Percentiles rank a stretch among this genome's conserved stretches.
phyloP scores from a whole-genome alignment of 306 rosid genomes.

The Boehmeria nivea region DNA sequence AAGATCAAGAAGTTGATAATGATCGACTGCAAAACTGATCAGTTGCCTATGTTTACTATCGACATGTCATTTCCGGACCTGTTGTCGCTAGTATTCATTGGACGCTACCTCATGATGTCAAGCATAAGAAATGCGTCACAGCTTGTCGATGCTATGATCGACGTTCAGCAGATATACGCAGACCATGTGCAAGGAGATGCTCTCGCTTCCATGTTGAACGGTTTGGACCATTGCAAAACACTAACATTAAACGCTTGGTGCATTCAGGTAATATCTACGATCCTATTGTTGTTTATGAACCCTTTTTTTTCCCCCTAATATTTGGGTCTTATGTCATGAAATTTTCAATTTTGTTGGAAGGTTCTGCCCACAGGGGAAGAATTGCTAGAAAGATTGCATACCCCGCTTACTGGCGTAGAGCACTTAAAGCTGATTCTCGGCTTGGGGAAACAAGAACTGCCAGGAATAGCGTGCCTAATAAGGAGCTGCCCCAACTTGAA shows the following conservation, averaged over 20 bases:
- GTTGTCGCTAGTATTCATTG: background rate
- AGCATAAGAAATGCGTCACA: conserved; percentile 3
- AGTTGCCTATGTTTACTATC: conserved; percentile 12
- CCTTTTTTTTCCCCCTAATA: background rate
- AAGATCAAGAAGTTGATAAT: conserved; percentile 8
- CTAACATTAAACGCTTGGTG: conserved; percentile 11
- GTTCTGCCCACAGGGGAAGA: conserved; percentile 16
- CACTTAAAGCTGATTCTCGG: conserved; percentile 11
- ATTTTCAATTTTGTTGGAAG: conserved; percentile 6
- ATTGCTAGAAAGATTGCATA: conserved; percentile 8
- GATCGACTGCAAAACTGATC: conserved; percentile 13
- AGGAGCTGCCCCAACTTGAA: conserved; percentile 16
- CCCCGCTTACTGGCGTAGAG: background rate
- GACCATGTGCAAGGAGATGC: conserved; percentile 19
- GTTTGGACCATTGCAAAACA: conserved; percentile 11
- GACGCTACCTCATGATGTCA: conserved; percentile 11
- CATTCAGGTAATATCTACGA: conserved; percentile 5
- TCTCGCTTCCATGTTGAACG: background rate
- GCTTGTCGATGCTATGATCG: background rate
- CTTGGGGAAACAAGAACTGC: conserved; percentile 10
- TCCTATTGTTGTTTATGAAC: background rate
- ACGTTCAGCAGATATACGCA: conserved; percentile 4
- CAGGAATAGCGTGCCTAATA: conserved; percentile 13
- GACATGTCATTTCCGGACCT: conserved; percentile 9
- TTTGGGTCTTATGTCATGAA: background rate